A percentile compares a stretch with the other conserved stretches of the same genome.
Conservation (phyloP, 1,284 basidiomycete species). For the Mixia osmundae region DNA sequence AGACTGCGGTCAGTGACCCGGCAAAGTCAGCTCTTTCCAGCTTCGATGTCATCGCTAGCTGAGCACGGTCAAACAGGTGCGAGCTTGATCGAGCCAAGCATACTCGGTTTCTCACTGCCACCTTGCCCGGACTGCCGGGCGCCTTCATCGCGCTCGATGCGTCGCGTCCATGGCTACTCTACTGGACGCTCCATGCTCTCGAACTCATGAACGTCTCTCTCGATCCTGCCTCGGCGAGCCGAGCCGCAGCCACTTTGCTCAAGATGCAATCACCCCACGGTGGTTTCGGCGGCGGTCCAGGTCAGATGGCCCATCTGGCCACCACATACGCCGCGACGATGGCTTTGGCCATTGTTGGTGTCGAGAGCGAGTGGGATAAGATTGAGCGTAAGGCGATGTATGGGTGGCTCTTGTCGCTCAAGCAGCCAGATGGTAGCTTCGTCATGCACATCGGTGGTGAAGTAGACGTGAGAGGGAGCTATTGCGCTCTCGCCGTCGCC, state of each 20-base stretch:
- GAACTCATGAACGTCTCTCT: constrained; percentile 49
- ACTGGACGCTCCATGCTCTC: constrained; percentile 67
- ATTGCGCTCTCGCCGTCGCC: constrained; percentile 48
- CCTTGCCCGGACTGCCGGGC: constrained; percentile 31
- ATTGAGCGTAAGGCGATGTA: constrained; percentile 60
- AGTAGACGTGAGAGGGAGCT: constrained; percentile 69
- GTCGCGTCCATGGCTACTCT: constrained; percentile 74
- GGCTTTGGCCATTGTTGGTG: constrained; percentile 34
- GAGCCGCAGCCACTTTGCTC: neutral
- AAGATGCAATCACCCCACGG: constrained; percentile 43
- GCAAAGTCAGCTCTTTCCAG: neutral
- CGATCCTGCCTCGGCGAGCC: constrained; percentile 47
- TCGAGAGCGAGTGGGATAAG: constrained; percentile 49
- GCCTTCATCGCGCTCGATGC: constrained; percentile 66
- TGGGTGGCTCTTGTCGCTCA: constrained; percentile 73
- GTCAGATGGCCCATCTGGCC: constrained; percentile 67
- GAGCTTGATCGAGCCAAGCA: neutral
- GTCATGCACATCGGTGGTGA: constrained; percentile 68
- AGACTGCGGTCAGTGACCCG: neutral
- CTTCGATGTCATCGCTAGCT: neutral
- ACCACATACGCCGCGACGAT: constrained; percentile 80
- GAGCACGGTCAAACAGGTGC: neutral
- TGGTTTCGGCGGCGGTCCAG: constrained; percentile 77
- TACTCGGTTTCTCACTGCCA: constrained; percentile 1
- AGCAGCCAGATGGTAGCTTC: constrained; percentile 85